Conservation (phyloP, 306 rosid species). For the Ormosia emarginata region DNA sequence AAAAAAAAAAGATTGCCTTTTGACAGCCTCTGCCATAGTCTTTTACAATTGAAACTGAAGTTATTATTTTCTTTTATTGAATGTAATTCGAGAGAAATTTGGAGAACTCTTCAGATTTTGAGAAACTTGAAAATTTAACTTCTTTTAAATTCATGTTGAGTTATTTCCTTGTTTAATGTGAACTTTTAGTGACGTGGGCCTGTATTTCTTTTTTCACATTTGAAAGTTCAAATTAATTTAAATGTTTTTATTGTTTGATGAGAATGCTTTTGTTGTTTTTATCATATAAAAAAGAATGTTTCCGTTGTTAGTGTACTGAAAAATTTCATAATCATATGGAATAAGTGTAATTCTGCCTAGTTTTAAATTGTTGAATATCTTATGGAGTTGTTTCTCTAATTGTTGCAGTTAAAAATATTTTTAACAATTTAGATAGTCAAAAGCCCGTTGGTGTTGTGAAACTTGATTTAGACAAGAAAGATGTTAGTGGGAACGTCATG, state of each 20-base stretch:
- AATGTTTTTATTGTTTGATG: neutral
- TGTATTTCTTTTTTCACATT: neutral
- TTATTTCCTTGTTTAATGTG: neutral
- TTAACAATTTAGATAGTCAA: constrained; percentile 59
- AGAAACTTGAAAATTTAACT: neutral
- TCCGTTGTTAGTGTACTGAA: neutral
- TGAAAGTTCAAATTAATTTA: neutral
- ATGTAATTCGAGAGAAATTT: neutral
- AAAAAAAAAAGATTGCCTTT: neutral
- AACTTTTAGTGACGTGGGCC: neutral
- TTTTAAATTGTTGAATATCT: constrained; percentile 24
- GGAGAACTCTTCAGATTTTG: neutral
- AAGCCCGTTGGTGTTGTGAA: constrained; percentile 31
- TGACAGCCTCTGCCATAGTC: neutral
- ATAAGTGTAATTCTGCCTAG: neutral
- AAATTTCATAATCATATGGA: constrained; percentile 1
- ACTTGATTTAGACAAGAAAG: constrained; percentile 42
- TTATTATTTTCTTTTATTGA: neutral
- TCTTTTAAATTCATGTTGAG: neutral
- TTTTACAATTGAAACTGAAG: neutral
- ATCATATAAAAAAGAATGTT: neutral
- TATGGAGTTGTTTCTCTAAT: constrained; percentile 38
- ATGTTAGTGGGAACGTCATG: constrained; percentile 21
- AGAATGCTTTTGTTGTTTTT: neutral
- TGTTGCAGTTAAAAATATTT: constrained; percentile 68